Evolutionary conservation across 257 asterid species (phyloP), one percentile per base, ranked within the genome.

Genomic region (Fraxinus americana): DNA sequence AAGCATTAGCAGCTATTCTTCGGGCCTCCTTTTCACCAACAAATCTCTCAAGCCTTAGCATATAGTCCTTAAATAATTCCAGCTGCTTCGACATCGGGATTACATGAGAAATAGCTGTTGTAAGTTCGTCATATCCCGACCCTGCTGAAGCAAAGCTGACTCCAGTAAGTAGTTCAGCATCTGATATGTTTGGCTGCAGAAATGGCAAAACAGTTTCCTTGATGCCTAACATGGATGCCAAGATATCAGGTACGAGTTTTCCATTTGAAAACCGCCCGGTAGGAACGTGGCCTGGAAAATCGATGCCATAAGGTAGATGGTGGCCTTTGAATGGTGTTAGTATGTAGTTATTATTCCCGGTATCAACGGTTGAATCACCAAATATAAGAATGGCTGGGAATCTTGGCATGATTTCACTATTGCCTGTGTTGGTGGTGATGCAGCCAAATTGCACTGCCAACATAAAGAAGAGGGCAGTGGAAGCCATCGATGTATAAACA

Each of bases 121-220:
- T 94, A n/a, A 83, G 66, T 66, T 91, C 97, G 35, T 94, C 98
- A 9, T 66, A 86, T 3, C 98, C 98, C 3, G 96, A 91, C 12
- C 92, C 96, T 5, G 91, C 97, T 30, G 98, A 93, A 0, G 97
- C 97, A 29, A 93, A 90, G 80, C 90, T 86, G 54, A 89, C 98
- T 1, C 98, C 98, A 0, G 91, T 86, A 4, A 78, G 70, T 2
- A 93, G 66, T 16, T 93, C 94, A 0, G 78, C 16, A 7, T 90
- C 86, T 0, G 97, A 78, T n/a, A 93, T 35, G 78, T 76, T 16
- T 0, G 98, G 98, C 14, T 84, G 79, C 74, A 93, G 83, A 83
- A 84, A 89, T 0, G 97, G 94, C 7, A 92, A 94, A 4, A 93
- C 76, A 0, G 84, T 73, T 16, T 90, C 90, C 82, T 89, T 91